Conservation (phyloP, 1,139 yeast species). For the Candida dubliniensis region DNA sequence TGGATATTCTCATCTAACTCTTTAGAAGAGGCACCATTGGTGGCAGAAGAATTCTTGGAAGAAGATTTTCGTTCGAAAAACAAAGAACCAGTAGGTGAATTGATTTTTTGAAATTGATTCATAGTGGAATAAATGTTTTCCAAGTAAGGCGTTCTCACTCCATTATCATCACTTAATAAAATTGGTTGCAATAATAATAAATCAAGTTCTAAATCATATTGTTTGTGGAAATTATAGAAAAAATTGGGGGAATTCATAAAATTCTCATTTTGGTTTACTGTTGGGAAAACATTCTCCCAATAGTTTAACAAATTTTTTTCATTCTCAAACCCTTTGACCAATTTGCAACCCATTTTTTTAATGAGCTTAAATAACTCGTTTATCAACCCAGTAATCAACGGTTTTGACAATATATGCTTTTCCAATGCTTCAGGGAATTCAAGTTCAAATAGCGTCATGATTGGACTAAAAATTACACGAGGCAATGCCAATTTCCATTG, state of each 20-base stretch:
- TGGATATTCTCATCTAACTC: slow-evolving; percentile 21
- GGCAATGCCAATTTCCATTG: slow-evolving; percentile 89
- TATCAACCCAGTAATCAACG: slow-evolving; percentile 76
- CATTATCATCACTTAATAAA: slow-evolving; percentile 79
- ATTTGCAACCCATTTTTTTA: slow-evolving; percentile 74
- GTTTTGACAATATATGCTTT: slow-evolving; percentile 76
- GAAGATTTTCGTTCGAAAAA: slow-evolving; percentile 32
- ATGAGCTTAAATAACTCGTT: slow-evolving; percentile 73
- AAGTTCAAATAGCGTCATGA: slow-evolving; percentile 71
- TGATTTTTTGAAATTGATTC: slow-evolving; percentile 63
- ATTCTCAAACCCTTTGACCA: slow-evolving; percentile 63
- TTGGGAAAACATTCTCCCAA: slow-evolving; percentile 51
- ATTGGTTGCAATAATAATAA: slow-evolving; percentile 81
- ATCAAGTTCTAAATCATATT: slow-evolving; percentile 62
- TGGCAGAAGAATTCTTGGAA: slow-evolving; percentile 4
- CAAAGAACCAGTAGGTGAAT: slow-evolving; percentile 29
- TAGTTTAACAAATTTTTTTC: slow-evolving; percentile 58
- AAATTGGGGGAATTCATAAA: slow-evolving; percentile 50
- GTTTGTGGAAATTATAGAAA: slow-evolving; percentile 61
- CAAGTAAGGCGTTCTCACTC: slow-evolving; percentile 83
- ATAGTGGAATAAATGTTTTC: slow-evolving; percentile 82
- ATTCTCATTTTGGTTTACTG: slow-evolving; percentile 23
- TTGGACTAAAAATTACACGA: slow-evolving; percentile 72
- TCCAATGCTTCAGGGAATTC: slow-evolving; percentile 59
- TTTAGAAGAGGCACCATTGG: slow-evolving; percentile 1